Percentiles rank a stretch among this genome's conserved stretches.
Conservation (phyloP, 371 early-diverging fungal species). For the Apophysomyces trapeziformis region DNA sequence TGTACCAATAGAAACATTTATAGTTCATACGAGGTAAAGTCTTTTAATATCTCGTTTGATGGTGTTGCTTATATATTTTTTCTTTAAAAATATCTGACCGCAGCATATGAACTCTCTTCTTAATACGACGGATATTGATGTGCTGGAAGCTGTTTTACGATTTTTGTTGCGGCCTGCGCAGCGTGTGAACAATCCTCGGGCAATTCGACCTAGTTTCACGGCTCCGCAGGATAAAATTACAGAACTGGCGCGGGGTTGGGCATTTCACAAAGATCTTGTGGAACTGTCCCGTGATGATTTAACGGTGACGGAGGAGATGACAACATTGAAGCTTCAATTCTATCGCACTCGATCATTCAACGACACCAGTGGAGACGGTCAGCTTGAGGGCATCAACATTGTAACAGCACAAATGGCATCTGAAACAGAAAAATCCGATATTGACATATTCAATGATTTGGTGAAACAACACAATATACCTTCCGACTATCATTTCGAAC, state of each 20-base stretch:
- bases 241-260: conserved; percentile 67
- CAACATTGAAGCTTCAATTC: conserved; percentile 62
- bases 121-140: conserved; percentile 73
- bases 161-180: conserved; percentile 85
- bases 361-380: conserved; percentile 12
- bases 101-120: conserved; percentile 78
- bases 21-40: conserved; percentile 85
- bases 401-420: conserved; percentile 29
- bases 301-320: conserved; percentile 55
- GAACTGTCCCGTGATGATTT: conserved; percentile 46
- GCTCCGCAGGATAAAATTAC: conserved; percentile 67
- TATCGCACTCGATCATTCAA: conserved; percentile 52
- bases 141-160: conserved; percentile 72
- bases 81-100: conserved; percentile 7
- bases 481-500: conserved; percentile 72
- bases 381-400: conserved; percentile 32
- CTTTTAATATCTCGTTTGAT: background rate
- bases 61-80: background rate
- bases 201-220: conserved; percentile 66
- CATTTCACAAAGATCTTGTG: conserved; percentile 49
- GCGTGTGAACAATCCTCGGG: conserved; percentile 74
- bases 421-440: conserved; percentile 29
- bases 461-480: conserved; percentile 74
- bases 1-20: conserved; percentile 95
- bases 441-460: conserved; percentile 50